Evolutionary conservation across 371 early-diverging fungal genomes (phyloP), one percentile per base, ranked within the genome.

Genomic region (Blakeslea trispora): DNA sequence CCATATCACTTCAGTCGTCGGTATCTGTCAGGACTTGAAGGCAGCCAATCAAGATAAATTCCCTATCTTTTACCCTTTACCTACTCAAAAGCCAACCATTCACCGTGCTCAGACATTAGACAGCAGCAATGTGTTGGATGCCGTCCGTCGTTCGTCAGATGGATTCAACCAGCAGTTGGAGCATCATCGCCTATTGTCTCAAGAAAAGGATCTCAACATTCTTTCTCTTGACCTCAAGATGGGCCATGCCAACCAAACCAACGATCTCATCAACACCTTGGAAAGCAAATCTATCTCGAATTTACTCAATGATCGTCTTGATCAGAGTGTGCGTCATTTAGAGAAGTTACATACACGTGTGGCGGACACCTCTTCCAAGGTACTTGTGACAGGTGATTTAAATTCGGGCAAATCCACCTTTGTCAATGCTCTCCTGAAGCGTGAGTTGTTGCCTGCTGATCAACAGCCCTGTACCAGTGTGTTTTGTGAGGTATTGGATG

Each of bases 391-490:
- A 2, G 99, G 99, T 50, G 99, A 99, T 68, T 72, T 99, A 55
- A 99, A 99, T 61, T 91, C 96, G 13, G 99, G 99, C 44, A 99
- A 99, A 77, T 87, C 88, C 23, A 96, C 98, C 1, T 89, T 99
- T 61, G 94, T 99, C 49, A 99, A 99, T 66, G 94, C 99, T 22
- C 71, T 99, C 40, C 72, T 99, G 55, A 86, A 93, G 47, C 81
- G 91, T 41, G 87, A 91, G 52, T 76, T 99, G 4, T 77, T 97
- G 35, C 97, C 97, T 2, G 83, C 84, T 42, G 99, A 99, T 72
- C 98, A 97, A 72, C 96, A 97, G 65, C 99, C 99, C 4, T 95
- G 95, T 81, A 99, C 98, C 2, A 89, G 89, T 59, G 72, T 93
- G 39, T 95, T 94, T 72, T 92, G 91, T 63, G 98, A 99, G 68